Percentiles rank a stretch among this genome's conserved stretches.
phyloP scores from a whole-genome alignment of 2,329 filamentous ascomycete species.

The Aureobasidium lini region DNA sequence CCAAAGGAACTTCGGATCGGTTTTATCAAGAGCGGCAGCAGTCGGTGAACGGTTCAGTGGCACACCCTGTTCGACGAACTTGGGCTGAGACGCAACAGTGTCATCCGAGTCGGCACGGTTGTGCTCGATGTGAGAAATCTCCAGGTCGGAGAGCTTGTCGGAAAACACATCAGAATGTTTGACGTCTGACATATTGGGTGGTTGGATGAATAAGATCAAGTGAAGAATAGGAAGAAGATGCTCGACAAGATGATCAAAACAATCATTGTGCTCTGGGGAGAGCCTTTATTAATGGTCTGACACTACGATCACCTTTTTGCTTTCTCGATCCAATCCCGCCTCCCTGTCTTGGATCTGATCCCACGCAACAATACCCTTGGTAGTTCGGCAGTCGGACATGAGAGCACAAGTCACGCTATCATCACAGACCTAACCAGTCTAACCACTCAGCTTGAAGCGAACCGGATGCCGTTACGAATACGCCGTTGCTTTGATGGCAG shows the following conservation, averaged over 20 bases:
- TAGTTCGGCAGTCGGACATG: background rate
- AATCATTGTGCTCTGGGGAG: background rate
- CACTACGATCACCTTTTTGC: background rate
- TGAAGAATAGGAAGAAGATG: background rate
- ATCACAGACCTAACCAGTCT: background rate
- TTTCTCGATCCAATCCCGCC: background rate
- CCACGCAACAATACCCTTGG: background rate
- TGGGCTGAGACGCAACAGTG: conserved; percentile 11
- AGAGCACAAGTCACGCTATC: conserved; percentile 10
- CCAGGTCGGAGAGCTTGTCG: conserved; percentile 12
- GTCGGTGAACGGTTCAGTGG: conserved; percentile 24
- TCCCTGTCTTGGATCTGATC: conserved; percentile 1
- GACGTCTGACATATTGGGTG: background rate
- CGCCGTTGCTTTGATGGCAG: conserved; percentile 2
- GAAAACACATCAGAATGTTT: background rate
- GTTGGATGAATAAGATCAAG: background rate
- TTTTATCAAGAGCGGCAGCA: conserved; percentile 20
- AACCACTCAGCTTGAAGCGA: background rate
- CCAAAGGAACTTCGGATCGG: conserved; percentile 42
- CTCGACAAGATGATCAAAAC: background rate
- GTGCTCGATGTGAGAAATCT: conserved; percentile 20
- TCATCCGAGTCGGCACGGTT: conserved; percentile 16
- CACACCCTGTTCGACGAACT: conserved; percentile 19
- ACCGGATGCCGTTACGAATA: background rate
- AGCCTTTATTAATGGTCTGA: conserved; percentile 1